Conservation (phyloP, 2,329 filamentous ascomycete species). For the Pseudofabraea citricarpa region DNA sequence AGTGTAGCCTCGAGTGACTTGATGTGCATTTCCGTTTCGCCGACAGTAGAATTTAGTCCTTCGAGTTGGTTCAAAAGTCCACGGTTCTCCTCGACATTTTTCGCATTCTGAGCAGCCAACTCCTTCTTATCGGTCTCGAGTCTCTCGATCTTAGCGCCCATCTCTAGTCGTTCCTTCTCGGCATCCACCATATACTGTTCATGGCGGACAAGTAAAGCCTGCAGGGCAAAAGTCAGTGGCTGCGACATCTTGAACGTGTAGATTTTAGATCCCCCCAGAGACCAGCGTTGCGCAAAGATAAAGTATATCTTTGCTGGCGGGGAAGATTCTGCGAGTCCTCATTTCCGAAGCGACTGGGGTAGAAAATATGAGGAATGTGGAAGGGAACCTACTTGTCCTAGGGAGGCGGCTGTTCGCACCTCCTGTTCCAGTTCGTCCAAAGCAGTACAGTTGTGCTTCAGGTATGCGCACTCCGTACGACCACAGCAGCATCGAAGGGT, state of each 20-base stretch:
- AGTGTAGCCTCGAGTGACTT: slow-evolving; percentile 72
- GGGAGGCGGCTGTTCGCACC: slow-evolving; percentile 76
- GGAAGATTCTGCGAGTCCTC: slow-evolving; percentile 1
- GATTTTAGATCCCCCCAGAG: background rate
- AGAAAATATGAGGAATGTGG: slow-evolving; percentile 17
- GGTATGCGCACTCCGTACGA: slow-evolving; percentile 69
- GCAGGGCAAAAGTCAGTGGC: slow-evolving; percentile 65
- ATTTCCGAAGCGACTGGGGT: slow-evolving; percentile 7
- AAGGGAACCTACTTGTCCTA: slow-evolving; percentile 75
- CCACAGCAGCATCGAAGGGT: slow-evolving; percentile 74
- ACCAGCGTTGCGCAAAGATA: background rate
- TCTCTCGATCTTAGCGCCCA: slow-evolving; percentile 67
- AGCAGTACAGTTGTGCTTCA: slow-evolving; percentile 74
- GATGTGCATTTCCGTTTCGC: slow-evolving; percentile 76
- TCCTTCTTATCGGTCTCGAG: slow-evolving; percentile 70
- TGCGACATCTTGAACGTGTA: slow-evolving; percentile 17
- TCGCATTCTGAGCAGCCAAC: slow-evolving; percentile 72
- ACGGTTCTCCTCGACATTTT: slow-evolving; percentile 78
- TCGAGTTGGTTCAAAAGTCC: slow-evolving; percentile 80
- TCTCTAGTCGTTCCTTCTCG: slow-evolving; percentile 73
- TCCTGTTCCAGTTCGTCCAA: slow-evolving; percentile 82
- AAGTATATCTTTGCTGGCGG: background rate
- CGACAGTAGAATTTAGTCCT: slow-evolving; percentile 70
- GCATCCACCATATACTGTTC: slow-evolving; percentile 92
- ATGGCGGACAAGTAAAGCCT: slow-evolving; percentile 89